Percentiles rank a stretch among this genome's conserved stretches.
Conservation (phyloP, 108 stramenopile species). For the Halocafeteria seosinensis region DNA sequence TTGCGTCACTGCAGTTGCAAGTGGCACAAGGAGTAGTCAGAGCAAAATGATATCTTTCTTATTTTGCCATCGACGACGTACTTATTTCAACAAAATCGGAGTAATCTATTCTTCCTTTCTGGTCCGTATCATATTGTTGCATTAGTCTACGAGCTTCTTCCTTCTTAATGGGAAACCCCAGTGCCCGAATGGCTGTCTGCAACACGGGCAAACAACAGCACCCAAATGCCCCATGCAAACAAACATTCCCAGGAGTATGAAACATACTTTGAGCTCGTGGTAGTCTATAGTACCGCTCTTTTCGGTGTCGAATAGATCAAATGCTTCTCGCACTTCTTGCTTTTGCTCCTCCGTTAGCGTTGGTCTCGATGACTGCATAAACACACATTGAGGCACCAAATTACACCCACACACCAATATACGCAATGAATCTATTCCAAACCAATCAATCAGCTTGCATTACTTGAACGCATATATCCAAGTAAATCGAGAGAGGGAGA, state of each 20-base stretch:
- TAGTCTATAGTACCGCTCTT: constrained; percentile 32
- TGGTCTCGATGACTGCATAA: too few species aligned
- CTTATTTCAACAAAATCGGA: constrained; percentile 29
- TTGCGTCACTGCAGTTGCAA: constrained; percentile 19
- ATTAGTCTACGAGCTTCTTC: constrained; percentile 27
- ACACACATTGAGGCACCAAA: too few species aligned
- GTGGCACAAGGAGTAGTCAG: too few species aligned
- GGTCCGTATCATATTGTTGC: constrained; percentile 28
- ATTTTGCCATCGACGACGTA: too few species aligned
- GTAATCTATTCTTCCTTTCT: constrained; percentile 26
- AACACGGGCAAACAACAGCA: too few species aligned
- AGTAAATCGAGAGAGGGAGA: too few species aligned
- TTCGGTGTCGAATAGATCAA: constrained; percentile 37
- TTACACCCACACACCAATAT: too few species aligned
- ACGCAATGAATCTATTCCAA: too few species aligned
- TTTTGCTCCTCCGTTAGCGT: constrained; percentile 28
- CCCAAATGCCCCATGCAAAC: not conserved
- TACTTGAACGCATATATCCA: too few species aligned
- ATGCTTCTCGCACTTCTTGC: constrained; percentile 35
- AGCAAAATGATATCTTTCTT: too few species aligned
- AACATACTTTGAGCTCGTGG: constrained; percentile 38
- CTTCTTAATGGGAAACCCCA: constrained; percentile 39
- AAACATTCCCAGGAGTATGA: not conserved
- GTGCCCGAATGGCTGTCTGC: constrained; percentile 29
- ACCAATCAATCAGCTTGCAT: too few species aligned